Base-by-base conservation (phyloP, 2,329 filamentous ascomycete genomes). In the Didymellaceae sp. region DNA sequence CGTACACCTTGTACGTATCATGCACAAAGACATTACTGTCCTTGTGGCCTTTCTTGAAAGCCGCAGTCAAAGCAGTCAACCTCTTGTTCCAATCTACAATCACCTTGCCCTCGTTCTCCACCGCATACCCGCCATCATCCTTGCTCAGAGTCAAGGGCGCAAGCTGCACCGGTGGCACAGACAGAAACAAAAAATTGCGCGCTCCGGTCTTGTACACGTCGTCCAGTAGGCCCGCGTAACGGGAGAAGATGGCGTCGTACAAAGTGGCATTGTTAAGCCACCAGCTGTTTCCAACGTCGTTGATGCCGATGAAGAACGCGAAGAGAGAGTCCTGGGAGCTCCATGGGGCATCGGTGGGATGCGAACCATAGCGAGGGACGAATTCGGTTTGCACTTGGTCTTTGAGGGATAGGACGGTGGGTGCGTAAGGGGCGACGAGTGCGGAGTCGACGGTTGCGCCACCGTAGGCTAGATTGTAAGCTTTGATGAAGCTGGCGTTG, bases 261-360 rank as follows among this genome's bases (percentile, higher is more conserved):
- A 71, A 55, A 0, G 67, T 68, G 30, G 59, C 59, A 41, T 75
- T 75, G 44, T 69, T 59, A 20, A 66, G 53, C 63, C 69, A 77
- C 71, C 78, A 82, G 8, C 73, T 72, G 59, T 79, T 80, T 11
- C 78, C 78, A 13, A 83, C 74, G 57, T 84, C 82, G 61, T 84
- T 84, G 59, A 83, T 79, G 25, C 82, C 82, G 41, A 84, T 80
- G 72, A 76, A 83, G 41, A 81, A 75, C 5, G 76, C 75, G 52
- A 82, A 80, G 1, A 83, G 73, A 0, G 76, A 74, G 45, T 79
- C 71, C 3, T 56, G 47, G 2, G 73, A 68, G 14, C 66, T 75
- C 80, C 79, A 82, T 1, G 74, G 70, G 5, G 59, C 60, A 3
- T 72, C 70, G 2, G 62, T 57, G 1, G 71, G 52, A 42, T 62